phyloP scores from a whole-genome alignment of 371 early-diverging fungal genomes.

The Mortierella sp. region DNA sequence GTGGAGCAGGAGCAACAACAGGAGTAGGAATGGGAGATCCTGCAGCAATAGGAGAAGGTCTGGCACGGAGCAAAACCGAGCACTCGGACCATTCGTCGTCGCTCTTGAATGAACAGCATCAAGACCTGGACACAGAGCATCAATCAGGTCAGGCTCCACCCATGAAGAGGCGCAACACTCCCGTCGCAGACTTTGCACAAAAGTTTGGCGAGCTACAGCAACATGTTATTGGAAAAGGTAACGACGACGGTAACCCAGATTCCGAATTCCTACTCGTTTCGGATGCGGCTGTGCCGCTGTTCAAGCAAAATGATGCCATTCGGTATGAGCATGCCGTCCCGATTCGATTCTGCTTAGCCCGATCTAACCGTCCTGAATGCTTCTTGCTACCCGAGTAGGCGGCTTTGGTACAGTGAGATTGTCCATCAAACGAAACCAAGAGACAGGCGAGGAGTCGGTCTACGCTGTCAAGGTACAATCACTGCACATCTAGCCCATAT shows the following conservation, averaged over 20 bases:
- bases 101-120: constrained; percentile 37
- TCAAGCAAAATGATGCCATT: too few species aligned
- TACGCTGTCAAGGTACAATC: constrained; percentile 45
- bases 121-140: constrained; percentile 27
- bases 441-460: constrained; percentile 19
- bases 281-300: too few species aligned
- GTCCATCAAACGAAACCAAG: constrained; percentile 17
- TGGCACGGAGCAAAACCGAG: too few species aligned
- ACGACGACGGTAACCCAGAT: constrained; percentile 5
- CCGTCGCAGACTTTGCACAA: constrained; percentile 28
- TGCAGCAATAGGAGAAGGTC: too few species aligned
- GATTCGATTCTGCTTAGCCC: too few species aligned
- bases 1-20: constrained; percentile 7
- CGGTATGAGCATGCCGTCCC: too few species aligned
- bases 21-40: not conserved
- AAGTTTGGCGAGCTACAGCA: constrained; percentile 54
- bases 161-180: constrained; percentile 7
- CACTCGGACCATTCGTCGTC: constrained; percentile 27
- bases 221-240: constrained; percentile 56
- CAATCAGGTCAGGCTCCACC: constrained; percentile 16
- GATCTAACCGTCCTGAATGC: too few species aligned
- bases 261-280: constrained; percentile 26
- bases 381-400: too few species aligned
- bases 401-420: constrained; percentile 32
- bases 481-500: too few species aligned